phyloP scores from a whole-genome alignment of 1,284 basidiomycete genomes.

The Xerocomus nothofagi region DNA sequence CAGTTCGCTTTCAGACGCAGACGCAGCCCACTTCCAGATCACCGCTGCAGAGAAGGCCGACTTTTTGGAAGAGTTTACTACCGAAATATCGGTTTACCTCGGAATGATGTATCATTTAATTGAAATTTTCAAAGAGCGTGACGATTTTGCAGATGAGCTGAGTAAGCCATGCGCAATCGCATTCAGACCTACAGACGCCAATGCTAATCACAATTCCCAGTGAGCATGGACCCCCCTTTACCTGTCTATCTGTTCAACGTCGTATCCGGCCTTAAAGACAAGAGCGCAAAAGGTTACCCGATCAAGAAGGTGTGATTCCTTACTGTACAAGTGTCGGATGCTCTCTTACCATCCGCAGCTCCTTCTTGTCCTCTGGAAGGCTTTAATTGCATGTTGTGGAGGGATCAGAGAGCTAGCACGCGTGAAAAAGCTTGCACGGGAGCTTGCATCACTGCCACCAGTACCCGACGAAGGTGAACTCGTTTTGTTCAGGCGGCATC shows the following conservation, averaged over 20 bases:
- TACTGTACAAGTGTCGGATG: not conserved
- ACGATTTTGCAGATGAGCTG: constrained; percentile 91
- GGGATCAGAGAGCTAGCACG: constrained; percentile 85
- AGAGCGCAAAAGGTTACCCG: constrained; percentile 92
- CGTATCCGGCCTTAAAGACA: constrained; percentile 88
- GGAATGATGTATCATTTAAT: constrained; percentile 94
- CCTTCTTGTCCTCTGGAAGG: constrained; percentile 96
- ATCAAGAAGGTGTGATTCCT: constrained; percentile 78
- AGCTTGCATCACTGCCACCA: constrained; percentile 71
- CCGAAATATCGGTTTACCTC: constrained; percentile 88
- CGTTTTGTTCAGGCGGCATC: not conserved
- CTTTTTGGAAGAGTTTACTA: constrained; percentile 83
- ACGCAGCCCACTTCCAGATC: constrained; percentile 68
- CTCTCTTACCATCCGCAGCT: constrained; percentile 51
- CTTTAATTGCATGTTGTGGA: constrained; percentile 88
- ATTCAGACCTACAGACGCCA: constrained; percentile 10
- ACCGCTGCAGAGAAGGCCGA: constrained; percentile 70
- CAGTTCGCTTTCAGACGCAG: constrained; percentile 72
- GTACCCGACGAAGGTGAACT: constrained; percentile 62
- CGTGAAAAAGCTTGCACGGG: constrained; percentile 84
- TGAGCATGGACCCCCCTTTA: constrained; percentile 93
- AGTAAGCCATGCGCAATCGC: constrained; percentile 58
- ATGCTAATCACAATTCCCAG: constrained; percentile 43
- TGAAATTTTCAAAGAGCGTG: constrained; percentile 88
- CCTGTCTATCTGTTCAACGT: constrained; percentile 92